Evolutionary conservation across 768 basidiomycete genomes (phyloP), one percentile per base, ranked within the genome.

Genomic region (Termitomyces sp.): DNA sequence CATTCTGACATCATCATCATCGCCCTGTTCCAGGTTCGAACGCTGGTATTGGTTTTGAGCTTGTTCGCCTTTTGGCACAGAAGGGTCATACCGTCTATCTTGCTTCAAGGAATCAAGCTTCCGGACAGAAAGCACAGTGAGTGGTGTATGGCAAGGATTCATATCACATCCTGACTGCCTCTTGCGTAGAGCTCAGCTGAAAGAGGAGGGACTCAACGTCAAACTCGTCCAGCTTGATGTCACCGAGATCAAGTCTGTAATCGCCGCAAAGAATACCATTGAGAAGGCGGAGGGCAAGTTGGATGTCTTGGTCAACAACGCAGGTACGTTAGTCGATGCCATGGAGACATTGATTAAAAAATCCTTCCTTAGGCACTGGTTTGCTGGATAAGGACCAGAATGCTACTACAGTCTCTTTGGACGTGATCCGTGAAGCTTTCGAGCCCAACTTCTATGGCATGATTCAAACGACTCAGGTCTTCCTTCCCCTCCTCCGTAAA

Each of bases 221-320:
- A 69, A 71, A 36, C 67, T 67, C 38, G 70, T 79, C 41, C 71
- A 72, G 44, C 64, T 82, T 28, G 79, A 81, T 60, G 69, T 79
- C 32, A 77, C 73, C 4, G 69, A 76, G 36, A 20, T 66, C 28
- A 62, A 67, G 0, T 72, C 75, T 5, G 70, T 79, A 40, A 55
- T 65, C 13, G 68, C 72, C 14, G 76, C 79, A 0, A 73, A 69
- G 47, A 67, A 71, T 1, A 60, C 57, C 20, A 75, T 81, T 47
- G 71, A 77, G 56, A 68, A 71, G 12, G 70, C 64, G 1, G 77
- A 78, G 58, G 79, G 79, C 0, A 70, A 68, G 13, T 69, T 81
- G 41, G 76, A 81, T 63, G 74, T 78, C 5, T 71, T 81, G 36
- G 75, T 81, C 43, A 80, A 80, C 67, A 80, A 79, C 52, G 79